phyloP scores from a whole-genome alignment of 2,329 filamentous ascomycete genomes.

The Coleophoma cylindrospora region DNA sequence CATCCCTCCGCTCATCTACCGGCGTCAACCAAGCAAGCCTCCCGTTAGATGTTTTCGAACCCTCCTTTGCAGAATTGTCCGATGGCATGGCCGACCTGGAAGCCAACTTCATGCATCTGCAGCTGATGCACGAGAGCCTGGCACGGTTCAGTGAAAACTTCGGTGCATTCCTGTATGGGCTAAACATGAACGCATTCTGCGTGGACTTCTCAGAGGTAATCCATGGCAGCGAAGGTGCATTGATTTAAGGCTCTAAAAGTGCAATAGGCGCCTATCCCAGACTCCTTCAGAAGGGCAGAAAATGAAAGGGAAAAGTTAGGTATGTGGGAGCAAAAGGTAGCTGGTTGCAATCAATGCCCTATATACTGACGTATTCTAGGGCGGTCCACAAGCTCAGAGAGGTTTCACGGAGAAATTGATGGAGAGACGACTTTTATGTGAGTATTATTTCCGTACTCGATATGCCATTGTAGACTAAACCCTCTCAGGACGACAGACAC shows the following conservation, averaged over 20 bases:
- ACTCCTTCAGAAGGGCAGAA: slow-evolving; percentile 71
- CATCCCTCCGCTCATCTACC: slow-evolving; percentile 60
- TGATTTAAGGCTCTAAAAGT: not conserved
- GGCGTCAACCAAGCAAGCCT: slow-evolving; percentile 21
- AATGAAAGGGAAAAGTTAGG: slow-evolving; percentile 48
- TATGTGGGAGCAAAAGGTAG: slow-evolving; percentile 15
- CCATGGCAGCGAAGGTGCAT: not conserved
- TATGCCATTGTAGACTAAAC: slow-evolving; percentile 7
- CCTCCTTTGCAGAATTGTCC: slow-evolving; percentile 86
- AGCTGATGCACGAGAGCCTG: slow-evolving; percentile 93
- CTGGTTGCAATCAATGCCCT: too few relatives aligned
- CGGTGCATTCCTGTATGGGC: slow-evolving; percentile 86
- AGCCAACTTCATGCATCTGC: slow-evolving; percentile 95
- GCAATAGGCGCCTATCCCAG: slow-evolving; percentile 68
- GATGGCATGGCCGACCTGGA: slow-evolving; percentile 95
- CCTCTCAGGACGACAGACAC: slow-evolving; percentile 76
- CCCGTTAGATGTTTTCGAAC: slow-evolving; percentile 79
- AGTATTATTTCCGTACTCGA: slow-evolving; percentile 23
- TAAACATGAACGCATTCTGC: slow-evolving; percentile 99
- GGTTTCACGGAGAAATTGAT: slow-evolving; percentile 37
- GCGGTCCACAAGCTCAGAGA: slow-evolving; percentile 29
- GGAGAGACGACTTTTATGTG: slow-evolving; percentile 82
- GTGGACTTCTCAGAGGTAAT: slow-evolving; percentile 89
- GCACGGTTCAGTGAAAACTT: slow-evolving; percentile 94
- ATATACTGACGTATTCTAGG: slow-evolving; percentile 12